Percentiles rank a stretch among this genome's conserved stretches.
Conservation (phyloP, 345 rosid species). For the Aquilaria yunnanensis region DNA sequence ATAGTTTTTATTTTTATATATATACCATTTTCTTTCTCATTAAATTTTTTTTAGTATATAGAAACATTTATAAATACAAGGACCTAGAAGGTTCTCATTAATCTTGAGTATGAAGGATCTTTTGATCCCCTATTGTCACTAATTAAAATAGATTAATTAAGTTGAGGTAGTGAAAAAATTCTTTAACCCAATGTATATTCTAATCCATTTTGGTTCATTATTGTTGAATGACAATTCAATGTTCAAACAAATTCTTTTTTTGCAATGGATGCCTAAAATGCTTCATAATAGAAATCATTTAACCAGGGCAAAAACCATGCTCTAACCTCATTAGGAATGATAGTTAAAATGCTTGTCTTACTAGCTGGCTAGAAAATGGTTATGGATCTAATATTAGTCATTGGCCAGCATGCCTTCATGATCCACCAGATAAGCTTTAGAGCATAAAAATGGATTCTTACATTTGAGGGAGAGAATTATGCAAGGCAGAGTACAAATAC, state of each 20-base stretch:
- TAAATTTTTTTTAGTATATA: too few relatives aligned
- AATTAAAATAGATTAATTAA: too few relatives aligned
- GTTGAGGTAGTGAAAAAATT: too few relatives aligned
- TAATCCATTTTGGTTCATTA: neutral
- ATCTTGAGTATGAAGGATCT: too few relatives aligned
- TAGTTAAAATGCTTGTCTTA: slow-evolving; percentile 43
- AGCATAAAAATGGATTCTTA: slow-evolving; percentile 54
- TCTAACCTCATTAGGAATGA: slow-evolving; percentile 36
- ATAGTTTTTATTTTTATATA: too few relatives aligned
- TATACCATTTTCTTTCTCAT: too few relatives aligned
- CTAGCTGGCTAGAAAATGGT: slow-evolving; percentile 42
- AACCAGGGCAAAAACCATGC: too few relatives aligned
- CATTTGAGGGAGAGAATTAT: slow-evolving; percentile 51
- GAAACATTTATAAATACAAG: too few relatives aligned
- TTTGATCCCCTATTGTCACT: too few relatives aligned
- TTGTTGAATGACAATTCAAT: neutral
- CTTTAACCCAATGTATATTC: too few relatives aligned
- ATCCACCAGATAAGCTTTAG: slow-evolving; percentile 53
- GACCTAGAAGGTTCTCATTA: too few relatives aligned
- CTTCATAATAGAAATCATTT: neutral
- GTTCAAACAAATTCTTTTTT: too few relatives aligned
- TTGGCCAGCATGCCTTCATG: slow-evolving; percentile 61
- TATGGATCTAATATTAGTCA: slow-evolving; percentile 47
- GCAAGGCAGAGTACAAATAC: slow-evolving; percentile 54
- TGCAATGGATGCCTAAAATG: neutral